These are phyloP conservation scores for Heliosperma pusillum DNA, from an alignment of 148 eudicot species.

Conservation along the genomic window DNA sequence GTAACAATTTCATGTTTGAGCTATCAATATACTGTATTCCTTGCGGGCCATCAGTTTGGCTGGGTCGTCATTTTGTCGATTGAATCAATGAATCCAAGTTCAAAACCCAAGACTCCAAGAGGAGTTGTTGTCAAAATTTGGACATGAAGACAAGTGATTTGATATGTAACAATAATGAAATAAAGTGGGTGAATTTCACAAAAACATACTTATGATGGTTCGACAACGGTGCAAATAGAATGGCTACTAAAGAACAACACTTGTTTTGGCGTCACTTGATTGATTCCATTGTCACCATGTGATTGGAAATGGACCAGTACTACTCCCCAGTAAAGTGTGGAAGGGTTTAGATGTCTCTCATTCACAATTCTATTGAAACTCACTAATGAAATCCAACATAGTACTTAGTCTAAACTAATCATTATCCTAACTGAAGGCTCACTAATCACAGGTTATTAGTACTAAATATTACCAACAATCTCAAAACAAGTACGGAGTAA, in stretches of 20 bases:
- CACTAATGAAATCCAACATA: neutral
- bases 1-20: too few relatives aligned
- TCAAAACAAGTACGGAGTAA: too few relatives aligned
- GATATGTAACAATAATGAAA: neutral
- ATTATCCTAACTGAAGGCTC: constrained; percentile 2
- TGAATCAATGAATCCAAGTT: too few relatives aligned
- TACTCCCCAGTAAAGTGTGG: neutral
- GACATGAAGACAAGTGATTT: constrained; percentile 2
- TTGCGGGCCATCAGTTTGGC: too few relatives aligned
- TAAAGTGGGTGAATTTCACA: neutral
- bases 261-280: neutral
- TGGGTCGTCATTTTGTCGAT: too few relatives aligned
- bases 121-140: too few relatives aligned
- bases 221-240: constrained; percentile 16
- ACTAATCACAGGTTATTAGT: neutral
- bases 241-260: neutral
- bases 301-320: neutral
- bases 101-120: too few relatives aligned
- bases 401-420: neutral
- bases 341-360: neutral
- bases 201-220: neutral
- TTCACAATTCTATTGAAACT: too few relatives aligned
- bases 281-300: neutral
- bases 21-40: too few relatives aligned
- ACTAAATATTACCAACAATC: too few relatives aligned